These are phyloP conservation scores for Pseudohalonectria lignicola DNA, from an alignment of 2,329 filamentous ascomycete genomes.

Conservation along the genomic window DNA sequence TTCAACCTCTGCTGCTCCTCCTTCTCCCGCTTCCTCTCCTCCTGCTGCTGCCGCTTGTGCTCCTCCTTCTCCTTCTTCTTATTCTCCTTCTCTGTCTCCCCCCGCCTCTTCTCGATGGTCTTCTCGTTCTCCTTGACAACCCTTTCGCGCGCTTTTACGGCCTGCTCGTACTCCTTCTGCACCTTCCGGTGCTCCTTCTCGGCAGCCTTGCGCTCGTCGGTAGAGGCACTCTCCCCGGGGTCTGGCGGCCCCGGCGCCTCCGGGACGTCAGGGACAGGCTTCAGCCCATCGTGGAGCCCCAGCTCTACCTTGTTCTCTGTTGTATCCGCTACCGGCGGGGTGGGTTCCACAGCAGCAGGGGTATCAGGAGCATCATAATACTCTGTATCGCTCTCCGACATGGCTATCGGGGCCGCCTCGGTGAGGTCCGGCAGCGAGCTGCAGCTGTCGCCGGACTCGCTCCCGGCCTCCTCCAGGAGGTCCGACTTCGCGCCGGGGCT, in stretches of 20 bases:
- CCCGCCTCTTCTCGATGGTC: conserved; percentile 40
- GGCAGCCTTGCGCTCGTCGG: conserved; percentile 54
- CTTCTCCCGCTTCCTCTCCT: conserved; percentile 20
- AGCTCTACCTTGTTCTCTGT: too few species aligned
- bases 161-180: conserved; percentile 54
- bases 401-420: too few species aligned
- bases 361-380: not conserved
- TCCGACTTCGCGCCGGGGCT: too few species aligned
- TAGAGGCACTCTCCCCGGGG: conserved; percentile 47
- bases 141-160: conserved; percentile 55
- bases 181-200: conserved; percentile 55
- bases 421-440: conserved; percentile 9
- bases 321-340: too few species aligned
- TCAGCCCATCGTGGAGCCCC: not conserved
- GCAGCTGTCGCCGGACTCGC: conserved; percentile 1
- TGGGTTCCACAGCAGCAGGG: not conserved
- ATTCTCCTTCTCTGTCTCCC: conserved; percentile 30
- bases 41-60: conserved; percentile 17
- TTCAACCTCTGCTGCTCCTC: conserved; percentile 21
- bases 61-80: conserved; percentile 14
- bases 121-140: conserved; percentile 53
- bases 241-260: conserved; percentile 44
- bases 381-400: not conserved
- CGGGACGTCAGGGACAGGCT: conserved; percentile 37
- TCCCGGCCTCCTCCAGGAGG: too few species aligned